Evolutionary conservation across 306 rosid genomes (phyloP), one percentile per base, ranked within the genome.

Genomic region (Carpinus viminea): DNA sequence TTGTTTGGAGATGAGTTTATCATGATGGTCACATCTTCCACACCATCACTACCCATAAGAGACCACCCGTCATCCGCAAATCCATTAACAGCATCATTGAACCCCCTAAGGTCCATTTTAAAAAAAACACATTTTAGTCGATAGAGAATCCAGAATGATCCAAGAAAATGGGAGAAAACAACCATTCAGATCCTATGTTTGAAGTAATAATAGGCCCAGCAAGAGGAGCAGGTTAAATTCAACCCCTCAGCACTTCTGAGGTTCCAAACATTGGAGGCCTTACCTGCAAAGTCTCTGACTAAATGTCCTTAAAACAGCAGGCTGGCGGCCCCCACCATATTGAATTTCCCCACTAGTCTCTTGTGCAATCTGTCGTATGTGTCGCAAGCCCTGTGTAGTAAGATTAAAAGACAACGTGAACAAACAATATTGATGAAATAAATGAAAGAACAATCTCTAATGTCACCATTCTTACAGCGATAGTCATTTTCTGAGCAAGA

Each of bases 61-160:
- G 98, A 90, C 99, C 98, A 93, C 54, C 98, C 98, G 54, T 95
- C 98, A 72, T 95, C 99, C 50, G 70, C 88, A 83, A 95, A 93
- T 17, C 99, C 99, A 82, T 95, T 95, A 55, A 95, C 96, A 73
- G 99, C 98, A 70, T 95, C 99, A 8, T 95, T 95, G 74, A 95
- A 95, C 34, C 99, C 99, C 87, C 99, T 93, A 81, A 60, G 57
- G 69, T 13, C 54, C 52, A 76, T 8, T 54, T 72, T 16, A 28
- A 38, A 77, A n/a, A 41, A 77, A 31, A n/a, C 41, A 64, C 15
- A 2, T 0, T 51, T 16, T 53, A 43, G 78, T n/a, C 56, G 55
- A 26, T 64, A 2, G 38, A 57, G 51, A 75, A 62, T 50, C 64
- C 16, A 46, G 1, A 5, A 20, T 31, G 0, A 31, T 16, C 15